These are phyloP conservation scores for Ustilago vetiveriae DNA, from an alignment of 1,284 basidiomycete genomes.

Conservation along the genomic window DNA sequence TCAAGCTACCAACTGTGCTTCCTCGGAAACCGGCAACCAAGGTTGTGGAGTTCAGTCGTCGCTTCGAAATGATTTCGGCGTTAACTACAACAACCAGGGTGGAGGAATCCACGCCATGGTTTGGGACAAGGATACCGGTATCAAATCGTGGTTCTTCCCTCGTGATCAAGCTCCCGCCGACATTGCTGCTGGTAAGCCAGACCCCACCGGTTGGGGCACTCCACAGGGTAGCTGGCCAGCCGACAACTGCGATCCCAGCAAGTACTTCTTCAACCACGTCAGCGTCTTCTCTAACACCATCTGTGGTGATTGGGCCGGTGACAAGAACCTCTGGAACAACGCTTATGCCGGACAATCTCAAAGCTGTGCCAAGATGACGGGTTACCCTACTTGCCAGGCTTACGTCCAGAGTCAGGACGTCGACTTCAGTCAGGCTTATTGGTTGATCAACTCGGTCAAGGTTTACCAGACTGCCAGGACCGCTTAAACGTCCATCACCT, in stretches of 20 bases:
- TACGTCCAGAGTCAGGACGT: conserved; percentile 39
- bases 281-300: conserved; percentile 51
- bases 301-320: conserved; percentile 51
- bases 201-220: conserved; percentile 69
- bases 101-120: conserved; percentile 71
- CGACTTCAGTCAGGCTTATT: conserved; percentile 48
- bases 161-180: conserved; percentile 69
- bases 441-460: conserved; percentile 53
- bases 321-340: conserved; percentile 38
- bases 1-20: conserved; percentile 72
- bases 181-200: conserved; percentile 66
- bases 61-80: conserved; percentile 71
- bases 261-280: conserved; percentile 68
- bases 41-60: conserved; percentile 74
- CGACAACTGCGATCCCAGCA: conserved; percentile 69
- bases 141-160: conserved; percentile 73
- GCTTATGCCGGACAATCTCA: conserved; percentile 29
- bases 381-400: conserved; percentile 32
- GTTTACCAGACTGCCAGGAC: conserved; percentile 44
- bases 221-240: conserved; percentile 72
- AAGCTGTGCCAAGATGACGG: conserved; percentile 44
- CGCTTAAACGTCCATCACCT: conserved; percentile 1
- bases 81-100: conserved; percentile 73
- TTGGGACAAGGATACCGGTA: conserved; percentile 63
- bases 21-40: conserved; percentile 72